A percentile compares a stretch with the other conserved stretches of the same genome.
Conservation (phyloP, 331 rosid species). For the Pyrus hybrid region DNA sequence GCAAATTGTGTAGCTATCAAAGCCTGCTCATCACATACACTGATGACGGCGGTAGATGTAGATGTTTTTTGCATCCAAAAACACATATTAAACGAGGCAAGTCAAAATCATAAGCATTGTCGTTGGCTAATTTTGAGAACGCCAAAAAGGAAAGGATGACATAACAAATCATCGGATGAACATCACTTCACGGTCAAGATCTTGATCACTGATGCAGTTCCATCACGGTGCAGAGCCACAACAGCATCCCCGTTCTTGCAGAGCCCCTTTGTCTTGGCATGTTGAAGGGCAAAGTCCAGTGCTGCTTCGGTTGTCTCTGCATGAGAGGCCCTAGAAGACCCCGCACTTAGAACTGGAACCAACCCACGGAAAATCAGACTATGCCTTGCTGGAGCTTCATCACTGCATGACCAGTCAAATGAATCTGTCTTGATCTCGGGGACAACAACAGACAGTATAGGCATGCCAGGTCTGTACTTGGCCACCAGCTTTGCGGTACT, state of each 20-base stretch:
- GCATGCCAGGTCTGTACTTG: constrained; percentile 95
- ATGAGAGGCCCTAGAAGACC: constrained; percentile 83
- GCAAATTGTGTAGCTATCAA: constrained; percentile 1
- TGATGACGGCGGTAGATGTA: neutral
- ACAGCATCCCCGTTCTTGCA: constrained; percentile 84
- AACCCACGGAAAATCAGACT: constrained; percentile 91
- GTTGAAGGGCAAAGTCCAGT: constrained; percentile 64
- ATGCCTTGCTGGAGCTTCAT: constrained; percentile 97
- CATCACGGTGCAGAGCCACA: constrained; percentile 90
- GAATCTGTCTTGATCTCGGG: constrained; percentile 84
- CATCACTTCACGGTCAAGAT: constrained; percentile 85
- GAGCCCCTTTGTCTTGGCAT: constrained; percentile 68
- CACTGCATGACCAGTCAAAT: constrained; percentile 97
- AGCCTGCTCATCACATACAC: neutral
- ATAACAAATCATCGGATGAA: constrained; percentile 2
- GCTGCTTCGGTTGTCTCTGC: constrained; percentile 89
- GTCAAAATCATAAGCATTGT: constrained; percentile 7
- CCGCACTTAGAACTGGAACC: constrained; percentile 79
- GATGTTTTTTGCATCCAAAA: constrained; percentile 22
- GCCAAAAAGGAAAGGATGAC: neutral
- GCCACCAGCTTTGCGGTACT: constrained; percentile 96
- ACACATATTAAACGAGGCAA: constrained; percentile 14
- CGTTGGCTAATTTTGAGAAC: neutral
- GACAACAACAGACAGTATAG: constrained; percentile 91
- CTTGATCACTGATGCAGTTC: constrained; percentile 85